Percentiles rank a stretch among this genome's conserved stretches.
phyloP scores from a whole-genome alignment of 345 rosid genomes.

The Camelina laxa region DNA sequence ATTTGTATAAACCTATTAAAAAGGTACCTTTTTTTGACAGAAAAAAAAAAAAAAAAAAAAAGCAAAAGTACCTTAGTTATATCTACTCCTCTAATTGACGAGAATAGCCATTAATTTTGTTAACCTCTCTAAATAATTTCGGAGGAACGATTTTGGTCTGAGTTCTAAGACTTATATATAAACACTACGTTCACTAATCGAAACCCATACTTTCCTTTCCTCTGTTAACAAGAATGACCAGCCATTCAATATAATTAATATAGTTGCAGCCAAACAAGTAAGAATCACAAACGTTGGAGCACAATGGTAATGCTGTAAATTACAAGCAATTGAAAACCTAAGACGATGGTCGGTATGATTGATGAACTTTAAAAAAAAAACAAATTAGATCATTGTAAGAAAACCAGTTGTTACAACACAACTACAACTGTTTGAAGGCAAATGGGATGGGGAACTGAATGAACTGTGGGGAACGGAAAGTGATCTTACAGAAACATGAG shows the following conservation, averaged over 20 bases:
- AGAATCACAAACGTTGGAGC: not conserved
- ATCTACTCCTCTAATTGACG: no score
- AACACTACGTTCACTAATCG: no score
- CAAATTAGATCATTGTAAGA: not conserved
- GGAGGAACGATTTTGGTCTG: no score
- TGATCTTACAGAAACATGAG: slow-evolving; percentile 14
- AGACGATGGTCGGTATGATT: not conserved
- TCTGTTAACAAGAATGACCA: not conserved
- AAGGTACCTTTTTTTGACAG: no score
- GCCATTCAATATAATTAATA: not conserved
- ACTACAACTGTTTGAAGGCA: not conserved
- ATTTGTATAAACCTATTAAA: no score
- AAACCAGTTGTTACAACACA: not conserved
- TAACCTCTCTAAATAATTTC: no score
- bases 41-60: no score
- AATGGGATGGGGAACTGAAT: not conserved
- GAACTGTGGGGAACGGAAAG: not conserved
- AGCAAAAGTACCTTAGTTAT: no score
- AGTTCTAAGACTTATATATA: no score
- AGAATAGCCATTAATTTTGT: no score
- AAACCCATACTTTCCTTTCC: no score
- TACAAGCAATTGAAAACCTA: slow-evolving; percentile 59
- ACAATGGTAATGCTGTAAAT: slow-evolving; percentile 62
- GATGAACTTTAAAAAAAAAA: not conserved
- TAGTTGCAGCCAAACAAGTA: not conserved